Evolutionary conservation across 176 grass and related monocot genomes (phyloP), one percentile per base, ranked within the genome.

Genomic region (Triticum urartu): DNA sequence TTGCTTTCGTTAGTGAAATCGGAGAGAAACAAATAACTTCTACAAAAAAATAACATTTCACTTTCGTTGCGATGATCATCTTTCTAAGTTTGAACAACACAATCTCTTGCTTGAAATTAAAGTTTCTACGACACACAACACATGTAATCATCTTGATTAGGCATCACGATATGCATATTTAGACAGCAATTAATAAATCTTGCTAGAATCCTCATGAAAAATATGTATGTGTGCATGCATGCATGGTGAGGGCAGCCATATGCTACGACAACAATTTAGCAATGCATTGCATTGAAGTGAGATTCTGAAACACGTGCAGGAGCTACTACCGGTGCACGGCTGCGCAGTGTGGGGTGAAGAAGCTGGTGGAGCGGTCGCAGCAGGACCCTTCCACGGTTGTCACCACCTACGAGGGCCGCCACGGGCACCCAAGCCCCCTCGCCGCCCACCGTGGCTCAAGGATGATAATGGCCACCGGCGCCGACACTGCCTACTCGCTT

Each of bases 311-410:
- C 42, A 6, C 6, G 5, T 65, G 78, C 70, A 97, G 93, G 92
- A 98, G 96, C 86, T 98, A 98, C 81, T 95, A 94, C 86, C 88
- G 91, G 22, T 98, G 96, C 90, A 98, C 96, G 62, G 75, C 90
- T 64, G 86, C 80, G 47, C 86, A 72, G 59, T 98, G 96, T 70
- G 73, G 88, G 10, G 96, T 98, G 84, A 98, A 98, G 90, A 98
- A 98, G 82, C 79, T 67, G 80, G 93, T 98, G 38, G 96, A 98
- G 78, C 85, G 96, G 65, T 95, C 90, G 65, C 86, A 86, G 59
- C 90, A 92, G 75, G 96, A 98, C 71, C 88, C 96, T 0, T 64
- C 90, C 8, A 72, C 58, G 11, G 96, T 98, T 20, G 81, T 98
- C 91, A 98, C 93, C 11, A 98, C 96, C 0, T 98, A 98, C 34